Evolutionary conservation across 1,284 basidiomycete species (phyloP), one percentile per base, ranked within the genome.

Genomic region (Vanrija sp.): DNA sequence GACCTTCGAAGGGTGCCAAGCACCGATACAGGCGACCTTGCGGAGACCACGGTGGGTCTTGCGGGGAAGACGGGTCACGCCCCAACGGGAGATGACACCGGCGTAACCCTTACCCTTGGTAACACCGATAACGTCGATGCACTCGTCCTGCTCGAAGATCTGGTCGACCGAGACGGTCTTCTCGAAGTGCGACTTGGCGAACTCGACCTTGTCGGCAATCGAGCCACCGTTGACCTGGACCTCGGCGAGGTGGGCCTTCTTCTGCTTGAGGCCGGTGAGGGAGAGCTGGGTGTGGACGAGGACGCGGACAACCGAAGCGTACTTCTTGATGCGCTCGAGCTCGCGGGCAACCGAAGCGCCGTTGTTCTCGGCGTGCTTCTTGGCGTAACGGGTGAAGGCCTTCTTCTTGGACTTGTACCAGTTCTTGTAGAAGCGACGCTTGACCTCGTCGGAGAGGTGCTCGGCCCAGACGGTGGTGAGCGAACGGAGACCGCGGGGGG

Each of bases 371-470:
- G 94, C 89, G 79, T 96, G 89, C 84, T 97, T 98, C 88, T 97
- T 97, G 77, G 95, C 95, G 80, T 98, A 75, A 72, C 80, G 79
- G 72, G 95, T 98, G 85, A 98, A 98, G 45, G 95, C 95, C 87
- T 99, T 99, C 86, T 98, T 98, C 89, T 99, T 99, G 59, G 91
- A 95, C 71, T 91, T 87, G 85, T 98, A 98, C 96, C 96, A 99
- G 86, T 98, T 98, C 85, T 95, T 97, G 89, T 98, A 97, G 88
- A 98, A 98, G 72, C 96, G 86, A 76, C 96, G 90, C 82, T 96
- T 98, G 46, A 98, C 79, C 78, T 98, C 95, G 72, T 84, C 83
- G 49, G 79, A 81, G 51, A 84, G 78, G 78, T 84, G 83, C 77
- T 83, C 80, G 62, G 83, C 83, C 83, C 83, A 84, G 67, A 84